These are phyloP conservation scores for Camelina laxa DNA, from an alignment of 345 rosid genomes.

Conservation along the genomic window DNA sequence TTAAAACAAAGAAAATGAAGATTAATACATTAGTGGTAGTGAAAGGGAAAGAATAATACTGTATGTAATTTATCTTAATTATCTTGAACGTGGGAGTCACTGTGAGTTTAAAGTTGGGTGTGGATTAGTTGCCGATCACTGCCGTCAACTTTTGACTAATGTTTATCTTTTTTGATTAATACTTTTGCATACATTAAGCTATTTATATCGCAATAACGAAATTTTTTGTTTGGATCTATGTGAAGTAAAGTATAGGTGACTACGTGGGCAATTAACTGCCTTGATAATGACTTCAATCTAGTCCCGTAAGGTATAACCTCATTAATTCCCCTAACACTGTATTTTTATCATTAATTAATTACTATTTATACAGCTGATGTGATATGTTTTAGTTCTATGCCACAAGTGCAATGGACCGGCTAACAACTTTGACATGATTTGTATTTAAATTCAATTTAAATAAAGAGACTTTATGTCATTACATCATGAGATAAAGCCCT, in stretches of 20 bases:
- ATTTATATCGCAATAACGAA: constrained; percentile 25
- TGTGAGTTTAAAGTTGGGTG: constrained; percentile 33
- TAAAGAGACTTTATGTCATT: constrained; percentile 41
- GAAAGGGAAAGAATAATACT: neutral
- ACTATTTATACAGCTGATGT: constrained; percentile 26
- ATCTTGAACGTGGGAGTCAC: constrained; percentile 24
- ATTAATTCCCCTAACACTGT: constrained; percentile 24
- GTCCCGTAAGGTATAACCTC: constrained; percentile 33
- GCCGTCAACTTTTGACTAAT: constrained; percentile 48
- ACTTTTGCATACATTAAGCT: constrained; percentile 22
- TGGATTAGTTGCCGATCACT: constrained; percentile 39
- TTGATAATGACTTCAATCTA: constrained; percentile 42
- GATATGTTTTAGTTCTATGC: constrained; percentile 39
- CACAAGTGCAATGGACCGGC: constrained; percentile 43
- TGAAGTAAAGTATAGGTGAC: constrained; percentile 31
- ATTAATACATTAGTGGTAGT: neutral
- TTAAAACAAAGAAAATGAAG: neutral
- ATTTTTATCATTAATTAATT: constrained; percentile 17
- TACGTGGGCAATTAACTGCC: constrained; percentile 46
- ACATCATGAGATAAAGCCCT: constrained; percentile 47
- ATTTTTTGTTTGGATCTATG: constrained; percentile 16
- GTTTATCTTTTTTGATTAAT: constrained; percentile 19
- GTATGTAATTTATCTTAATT: neutral
- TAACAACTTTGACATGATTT: constrained; percentile 43
- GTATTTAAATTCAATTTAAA: constrained; percentile 10